These are phyloP conservation scores for Cardamine resedifolia DNA, from an alignment of 345 rosid species.

Conservation along the genomic window DNA sequence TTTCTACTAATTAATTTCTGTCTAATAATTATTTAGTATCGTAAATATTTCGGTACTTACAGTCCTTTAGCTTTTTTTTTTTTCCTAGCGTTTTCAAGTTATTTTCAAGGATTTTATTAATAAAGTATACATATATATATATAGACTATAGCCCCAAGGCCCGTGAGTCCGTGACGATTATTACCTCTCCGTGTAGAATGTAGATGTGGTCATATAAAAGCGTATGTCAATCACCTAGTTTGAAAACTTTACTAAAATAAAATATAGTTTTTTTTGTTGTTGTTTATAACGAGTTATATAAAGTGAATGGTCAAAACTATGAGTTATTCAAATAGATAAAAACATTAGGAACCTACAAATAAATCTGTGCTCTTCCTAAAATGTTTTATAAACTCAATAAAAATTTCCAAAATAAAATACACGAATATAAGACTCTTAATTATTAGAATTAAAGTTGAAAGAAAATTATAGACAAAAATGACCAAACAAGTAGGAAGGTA, in stretches of 20 bases:
- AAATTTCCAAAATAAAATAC: neutral
- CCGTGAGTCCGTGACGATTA: neutral
- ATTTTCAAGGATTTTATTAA: neutral
- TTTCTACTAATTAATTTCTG: neutral
- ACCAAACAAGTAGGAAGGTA: slow-evolving; percentile 8
- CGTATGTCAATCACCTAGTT: neutral
- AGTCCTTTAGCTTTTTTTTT: neutral
- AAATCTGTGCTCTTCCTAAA: neutral
- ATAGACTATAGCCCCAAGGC: neutral
- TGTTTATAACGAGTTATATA: neutral
- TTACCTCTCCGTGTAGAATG: neutral
- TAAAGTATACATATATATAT: neutral
- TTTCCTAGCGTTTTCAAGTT: neutral
- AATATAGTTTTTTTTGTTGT: neutral
- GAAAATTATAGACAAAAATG: neutral
- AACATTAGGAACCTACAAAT: neutral
- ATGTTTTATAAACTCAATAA: neutral
- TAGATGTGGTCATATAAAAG: neutral
- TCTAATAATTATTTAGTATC: neutral
- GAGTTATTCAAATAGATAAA: neutral
- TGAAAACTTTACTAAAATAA: neutral
- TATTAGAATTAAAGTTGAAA: too few species aligned
- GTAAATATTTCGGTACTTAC: neutral
- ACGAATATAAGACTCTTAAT: neutral
- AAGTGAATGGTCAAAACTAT: neutral